phyloP scores from a whole-genome alignment of 169 alveolate genomes.

The Eimeria falciformis region DNA sequence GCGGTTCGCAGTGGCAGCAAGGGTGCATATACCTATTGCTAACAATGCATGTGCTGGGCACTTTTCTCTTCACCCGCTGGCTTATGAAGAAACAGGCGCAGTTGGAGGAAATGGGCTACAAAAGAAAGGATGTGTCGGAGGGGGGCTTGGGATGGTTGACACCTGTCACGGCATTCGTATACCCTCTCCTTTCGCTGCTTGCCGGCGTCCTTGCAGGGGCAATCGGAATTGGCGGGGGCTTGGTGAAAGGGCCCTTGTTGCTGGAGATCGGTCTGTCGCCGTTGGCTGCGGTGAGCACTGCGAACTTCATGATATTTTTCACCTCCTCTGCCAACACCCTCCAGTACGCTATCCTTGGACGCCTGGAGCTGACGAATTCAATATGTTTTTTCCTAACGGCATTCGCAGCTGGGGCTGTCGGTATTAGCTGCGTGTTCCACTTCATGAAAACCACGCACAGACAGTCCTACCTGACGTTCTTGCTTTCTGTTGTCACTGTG shows the following conservation, averaged over 20 bases:
- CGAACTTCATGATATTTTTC: slow-evolving; percentile 78
- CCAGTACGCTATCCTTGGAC: slow-evolving; percentile 73
- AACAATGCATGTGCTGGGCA: slow-evolving; percentile 63
- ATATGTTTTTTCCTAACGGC: slow-evolving; percentile 56
- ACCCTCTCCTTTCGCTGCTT: slow-evolving; percentile 58
- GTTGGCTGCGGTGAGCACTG: slow-evolving; percentile 75
- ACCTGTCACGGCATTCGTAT: slow-evolving; percentile 53
- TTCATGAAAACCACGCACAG: slow-evolving; percentile 41
- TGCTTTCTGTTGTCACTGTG: slow-evolving; percentile 64
- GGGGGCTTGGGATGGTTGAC: slow-evolving; percentile 77
- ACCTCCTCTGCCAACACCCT: slow-evolving; percentile 70
- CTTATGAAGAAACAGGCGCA: slow-evolving; percentile 18
- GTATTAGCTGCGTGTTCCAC: slow-evolving; percentile 39
- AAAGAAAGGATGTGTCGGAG: slow-evolving; percentile 2
- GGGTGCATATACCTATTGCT: slow-evolving; percentile 48
- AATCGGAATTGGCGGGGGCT: slow-evolving; percentile 78
- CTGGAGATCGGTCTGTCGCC: slow-evolving; percentile 76
- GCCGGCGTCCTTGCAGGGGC: slow-evolving; percentile 78
- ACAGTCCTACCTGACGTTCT: slow-evolving; percentile 70
- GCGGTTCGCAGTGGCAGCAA: slow-evolving; percentile 71
- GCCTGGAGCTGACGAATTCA: slow-evolving; percentile 31
- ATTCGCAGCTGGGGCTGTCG: slow-evolving; percentile 69
- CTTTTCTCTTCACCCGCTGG: slow-evolving; percentile 71
- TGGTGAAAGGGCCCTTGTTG: slow-evolving; percentile 77
- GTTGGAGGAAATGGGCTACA: slow-evolving; percentile 26